These are phyloP conservation scores for Trichosporon faecale DNA, from an alignment of 1,284 basidiomycete species.

Conservation along the genomic window DNA sequence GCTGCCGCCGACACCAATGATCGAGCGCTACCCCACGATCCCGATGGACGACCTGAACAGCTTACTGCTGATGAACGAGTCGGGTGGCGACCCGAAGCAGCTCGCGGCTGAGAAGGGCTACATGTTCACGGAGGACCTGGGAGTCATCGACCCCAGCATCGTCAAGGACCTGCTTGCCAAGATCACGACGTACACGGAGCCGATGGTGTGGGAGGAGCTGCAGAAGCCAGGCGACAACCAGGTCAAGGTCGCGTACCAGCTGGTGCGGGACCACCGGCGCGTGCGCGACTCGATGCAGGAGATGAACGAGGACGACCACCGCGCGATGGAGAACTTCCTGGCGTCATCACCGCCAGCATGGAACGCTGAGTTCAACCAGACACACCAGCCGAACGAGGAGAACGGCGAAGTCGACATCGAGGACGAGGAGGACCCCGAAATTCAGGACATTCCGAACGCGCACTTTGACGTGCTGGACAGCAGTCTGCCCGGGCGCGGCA, in stretches of 20 bases:
- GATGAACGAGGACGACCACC: slow-evolving; percentile 45
- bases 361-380: slow-evolving; percentile 52
- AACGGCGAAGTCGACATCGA: slow-evolving; percentile 56
- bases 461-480: slow-evolving; percentile 80
- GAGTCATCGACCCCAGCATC: slow-evolving; percentile 82
- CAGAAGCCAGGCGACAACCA: slow-evolving; percentile 85
- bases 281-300: slow-evolving; percentile 62
- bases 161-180: slow-evolving; percentile 74
- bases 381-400: slow-evolving; percentile 21
- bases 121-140: slow-evolving; percentile 59
- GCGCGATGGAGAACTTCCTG: slow-evolving; percentile 55
- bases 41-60: slow-evolving; percentile 49
- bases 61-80: slow-evolving; percentile 43
- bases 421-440: slow-evolving; percentile 57
- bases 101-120: slow-evolving; percentile 51
- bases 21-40: slow-evolving; percentile 44
- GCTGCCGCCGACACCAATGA: slow-evolving; percentile 69
- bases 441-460: slow-evolving; percentile 58
- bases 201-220: slow-evolving; percentile 81
- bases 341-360: slow-evolving; percentile 56
- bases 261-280: slow-evolving; percentile 82
- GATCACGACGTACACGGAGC: slow-evolving; percentile 72
- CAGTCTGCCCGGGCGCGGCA: slow-evolving; percentile 61
- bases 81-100: slow-evolving; percentile 45
- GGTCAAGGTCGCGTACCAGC: slow-evolving; percentile 94